Base-by-base conservation (phyloP, 495 filamentous ascomycete species). In the Xylaria palmicola region DNA sequence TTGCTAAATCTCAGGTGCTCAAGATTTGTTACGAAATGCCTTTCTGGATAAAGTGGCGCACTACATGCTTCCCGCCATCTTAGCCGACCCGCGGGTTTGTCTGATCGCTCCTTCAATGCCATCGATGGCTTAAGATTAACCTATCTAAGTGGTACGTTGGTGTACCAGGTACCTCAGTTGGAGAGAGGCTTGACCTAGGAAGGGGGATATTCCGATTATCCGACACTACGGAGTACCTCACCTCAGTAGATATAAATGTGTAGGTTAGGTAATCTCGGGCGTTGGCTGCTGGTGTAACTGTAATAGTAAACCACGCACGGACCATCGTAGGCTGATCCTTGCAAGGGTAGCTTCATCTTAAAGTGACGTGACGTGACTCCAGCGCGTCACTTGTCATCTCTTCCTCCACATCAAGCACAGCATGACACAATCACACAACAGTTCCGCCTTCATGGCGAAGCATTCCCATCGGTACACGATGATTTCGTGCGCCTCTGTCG, bases 381-480 rank as follows among this genome's bases (percentile, higher is more conserved):
- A 45, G 24, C 48, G 58, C 49, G 22, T 53, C 40, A 32, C 17
- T 53, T 56, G 26, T 34, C 20, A 60, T 29, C 40, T 52, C 43
- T 62, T 57, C 39, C 26, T 27, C 34, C 26, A 1, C 41, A 60
- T 39, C 56, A 27, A 62, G 59, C 56, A 53, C 47, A 58, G 53
- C 30, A 75, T 74, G 75, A 62, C 68, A 57, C 13, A 53, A 63
- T 52, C 39, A 67, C 58, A 57, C 56, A 24, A 53, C 43, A 7
- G 41, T 15, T 36, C 56, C 48, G 65, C 69, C 65, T 66, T 39
- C 19, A 66, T 69, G 71, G 74, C 71, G 59, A 62, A 54, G 43
- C 56, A 64, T 56, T 72, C 69, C 72, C 72, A 65, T 59, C 36
- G 56, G 68, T 59, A 74, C 73, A 68, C 68, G 63, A 59, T 68